A percentile compares a stretch with the other conserved stretches of the same genome.
Evolutionary conservation across 805 yeast species (phyloP).

Genomic region (Jamesozyma gamospora): DNA sequence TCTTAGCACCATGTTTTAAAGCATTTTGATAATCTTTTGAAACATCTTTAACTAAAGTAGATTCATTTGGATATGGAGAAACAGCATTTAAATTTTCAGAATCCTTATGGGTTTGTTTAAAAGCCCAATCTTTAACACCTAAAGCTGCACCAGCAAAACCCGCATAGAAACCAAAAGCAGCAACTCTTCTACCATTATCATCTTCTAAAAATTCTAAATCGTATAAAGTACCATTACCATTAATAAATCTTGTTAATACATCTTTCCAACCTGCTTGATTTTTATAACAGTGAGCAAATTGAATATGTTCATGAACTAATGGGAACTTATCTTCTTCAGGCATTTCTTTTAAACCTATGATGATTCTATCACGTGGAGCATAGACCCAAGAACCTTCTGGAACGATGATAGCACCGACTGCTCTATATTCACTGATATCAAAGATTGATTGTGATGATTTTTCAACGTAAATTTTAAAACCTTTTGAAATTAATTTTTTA

Average conservation of each 20-base stretch:
- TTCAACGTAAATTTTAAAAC: slow-evolving; percentile 83
- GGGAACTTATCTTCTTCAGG: slow-evolving; percentile 89
- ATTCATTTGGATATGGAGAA: slow-evolving; percentile 74
- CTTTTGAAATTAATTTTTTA: slow-evolving; percentile 72
- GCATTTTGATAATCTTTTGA: slow-evolving; percentile 49
- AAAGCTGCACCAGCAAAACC: slow-evolving; percentile 99
- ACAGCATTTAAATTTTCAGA: slow-evolving; percentile 67
- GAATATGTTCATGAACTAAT: slow-evolving; percentile 88
- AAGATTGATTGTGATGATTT: slow-evolving; percentile 79
- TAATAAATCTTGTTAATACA: slow-evolving; percentile 79
- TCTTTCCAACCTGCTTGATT: slow-evolving; percentile 96
- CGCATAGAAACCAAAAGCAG: slow-evolving; percentile 98
- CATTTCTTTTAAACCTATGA: slow-evolving; percentile 88
- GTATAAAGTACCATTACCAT: slow-evolving; percentile 82
- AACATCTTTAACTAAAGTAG: slow-evolving; percentile 62
- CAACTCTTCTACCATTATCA: slow-evolving; percentile 95
- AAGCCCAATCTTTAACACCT: slow-evolving; percentile 90
- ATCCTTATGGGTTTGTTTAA: slow-evolving; percentile 67
- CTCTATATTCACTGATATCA: slow-evolving; percentile 59
- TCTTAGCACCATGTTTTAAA: slow-evolving; percentile 47
- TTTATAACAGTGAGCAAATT: slow-evolving; percentile 98
- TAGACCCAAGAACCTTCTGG: slow-evolving; percentile 88
- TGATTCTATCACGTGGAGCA: slow-evolving; percentile 86
- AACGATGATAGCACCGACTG: slow-evolving; percentile 78
- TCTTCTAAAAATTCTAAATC: slow-evolving; percentile 92